A percentile compares a stretch with the other conserved stretches of the same genome.
Evolutionary conservation across 2,329 filamentous ascomycete species (phyloP).

Genomic region (Fusarium devonianum): DNA sequence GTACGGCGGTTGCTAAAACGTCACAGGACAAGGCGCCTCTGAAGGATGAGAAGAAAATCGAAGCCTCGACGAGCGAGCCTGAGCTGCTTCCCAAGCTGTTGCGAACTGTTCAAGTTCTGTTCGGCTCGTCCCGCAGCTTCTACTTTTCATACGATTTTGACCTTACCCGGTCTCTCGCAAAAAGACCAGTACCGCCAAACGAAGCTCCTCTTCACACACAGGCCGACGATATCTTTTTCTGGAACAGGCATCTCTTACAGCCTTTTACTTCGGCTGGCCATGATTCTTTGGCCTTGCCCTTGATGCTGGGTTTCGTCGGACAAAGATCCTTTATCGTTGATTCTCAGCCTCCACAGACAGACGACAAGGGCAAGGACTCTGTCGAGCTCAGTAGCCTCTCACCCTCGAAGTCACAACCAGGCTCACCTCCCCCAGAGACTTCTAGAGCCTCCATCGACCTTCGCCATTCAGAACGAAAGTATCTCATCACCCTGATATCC

Average conservation of each 20-base stretch:
- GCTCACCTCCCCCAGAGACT: constrained; percentile 38
- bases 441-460: constrained; percentile 49
- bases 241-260: constrained; percentile 80
- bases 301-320: constrained; percentile 95
- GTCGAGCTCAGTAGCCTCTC: constrained; percentile 54
- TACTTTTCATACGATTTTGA: constrained; percentile 97
- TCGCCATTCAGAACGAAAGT: constrained; percentile 61
- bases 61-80: constrained; percentile 41
- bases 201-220: constrained; percentile 69
- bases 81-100: constrained; percentile 82
- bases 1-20: constrained; percentile 19
- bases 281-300: constrained; percentile 74
- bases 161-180: constrained; percentile 72
- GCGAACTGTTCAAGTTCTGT: constrained; percentile 82
- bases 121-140: constrained; percentile 83
- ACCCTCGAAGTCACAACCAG: constrained; percentile 38
- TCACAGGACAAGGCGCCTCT: constrained; percentile 43
- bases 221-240: constrained; percentile 85
- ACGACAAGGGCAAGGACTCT: constrained; percentile 55
- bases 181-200: constrained; percentile 31
- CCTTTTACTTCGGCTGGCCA: constrained; percentile 79
- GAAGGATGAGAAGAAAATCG: constrained; percentile 49
- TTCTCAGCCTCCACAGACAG: constrained; percentile 62
- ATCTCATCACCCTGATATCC: constrained; percentile 90
- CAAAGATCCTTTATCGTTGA: constrained; percentile 83